Conservation (phyloP, 345 rosid genomes). For the Firmiana major region DNA sequence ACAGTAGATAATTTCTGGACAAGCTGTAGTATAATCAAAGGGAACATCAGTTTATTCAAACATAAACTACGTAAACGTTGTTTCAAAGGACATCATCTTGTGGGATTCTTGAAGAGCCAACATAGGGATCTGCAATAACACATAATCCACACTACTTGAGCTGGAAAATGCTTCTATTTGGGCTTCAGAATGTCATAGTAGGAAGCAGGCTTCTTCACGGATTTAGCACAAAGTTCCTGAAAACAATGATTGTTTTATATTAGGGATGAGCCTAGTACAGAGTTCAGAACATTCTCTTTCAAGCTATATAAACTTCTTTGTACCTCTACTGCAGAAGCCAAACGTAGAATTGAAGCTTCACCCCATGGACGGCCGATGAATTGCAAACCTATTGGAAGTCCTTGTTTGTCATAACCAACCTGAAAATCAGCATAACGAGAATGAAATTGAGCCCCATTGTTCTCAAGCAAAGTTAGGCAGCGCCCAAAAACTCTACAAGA, state of each 20-base stretch:
- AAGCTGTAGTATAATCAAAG: not conserved
- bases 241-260: slow-evolving; percentile 11
- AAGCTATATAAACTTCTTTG: not conserved
- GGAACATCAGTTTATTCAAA: not conserved
- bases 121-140: not conserved
- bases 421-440: slow-evolving; percentile 17
- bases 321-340: slow-evolving; percentile 78
- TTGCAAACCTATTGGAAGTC: slow-evolving; percentile 84
- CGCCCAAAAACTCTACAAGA: not conserved
- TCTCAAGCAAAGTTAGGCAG: not conserved
- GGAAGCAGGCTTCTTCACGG: slow-evolving; percentile 60
- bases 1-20: not conserved
- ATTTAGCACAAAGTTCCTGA: slow-evolving; percentile 51
- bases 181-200: slow-evolving; percentile 54
- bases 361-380: slow-evolving; percentile 83
- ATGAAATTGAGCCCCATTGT: not conserved
- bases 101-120: not conserved
- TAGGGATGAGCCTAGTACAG: not conserved
- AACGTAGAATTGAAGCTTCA: slow-evolving; percentile 65
- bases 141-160: not conserved
- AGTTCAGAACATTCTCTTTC: not conserved
- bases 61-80: not conserved
- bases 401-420: slow-evolving; percentile 85
- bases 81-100: not conserved
- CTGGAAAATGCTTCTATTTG: slow-evolving; percentile 6